phyloP scores from a whole-genome alignment of 805 yeast genomes.

The Zygosaccharomyces rouxii region DNA sequence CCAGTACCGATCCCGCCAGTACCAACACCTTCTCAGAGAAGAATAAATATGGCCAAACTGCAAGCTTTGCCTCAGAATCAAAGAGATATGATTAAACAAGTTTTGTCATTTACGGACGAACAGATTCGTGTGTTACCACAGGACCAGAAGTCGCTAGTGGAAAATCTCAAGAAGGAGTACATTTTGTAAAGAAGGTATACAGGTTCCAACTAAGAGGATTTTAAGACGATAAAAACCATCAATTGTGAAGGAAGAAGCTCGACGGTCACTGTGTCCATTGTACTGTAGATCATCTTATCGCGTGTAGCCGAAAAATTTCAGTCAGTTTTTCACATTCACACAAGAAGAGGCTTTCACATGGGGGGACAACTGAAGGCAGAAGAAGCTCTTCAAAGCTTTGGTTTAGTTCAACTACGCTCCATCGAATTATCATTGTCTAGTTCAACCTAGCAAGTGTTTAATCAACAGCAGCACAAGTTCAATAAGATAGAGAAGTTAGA shows the following conservation, averaged over 20 bases:
- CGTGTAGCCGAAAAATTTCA: not conserved
- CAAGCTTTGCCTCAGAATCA: slow-evolving; percentile 51
- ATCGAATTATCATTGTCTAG: slow-evolving; percentile 3
- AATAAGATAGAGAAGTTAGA: not conserved
- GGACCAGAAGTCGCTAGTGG: slow-evolving; percentile 50
- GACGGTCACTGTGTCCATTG: not conserved
- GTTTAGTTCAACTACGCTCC: not conserved
- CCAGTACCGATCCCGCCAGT: slow-evolving; percentile 10
- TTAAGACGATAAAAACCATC: not conserved
- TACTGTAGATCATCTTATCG: slow-evolving; percentile 1
- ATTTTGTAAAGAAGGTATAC: slow-evolving; percentile 20
- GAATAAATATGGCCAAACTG: slow-evolving; percentile 47
- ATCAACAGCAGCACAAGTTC: not conserved
- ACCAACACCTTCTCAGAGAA: slow-evolving; percentile 25
- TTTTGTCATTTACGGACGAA: slow-evolving; percentile 42
- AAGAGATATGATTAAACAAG: slow-evolving; percentile 50
- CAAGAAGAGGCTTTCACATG: slow-evolving; percentile 1
- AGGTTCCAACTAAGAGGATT: not conserved
- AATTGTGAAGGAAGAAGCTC: not conserved
- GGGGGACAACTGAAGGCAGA: not conserved
- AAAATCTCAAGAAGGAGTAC: slow-evolving; percentile 52
- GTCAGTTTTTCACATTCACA: slow-evolving; percentile 2
- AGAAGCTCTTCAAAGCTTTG: not conserved
- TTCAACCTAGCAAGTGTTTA: slow-evolving; percentile 12
- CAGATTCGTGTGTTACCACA: slow-evolving; percentile 42